Base-by-base conservation (phyloP, 177 flowering plant genomes). In the Tripterygium wilfordii region DNA sequence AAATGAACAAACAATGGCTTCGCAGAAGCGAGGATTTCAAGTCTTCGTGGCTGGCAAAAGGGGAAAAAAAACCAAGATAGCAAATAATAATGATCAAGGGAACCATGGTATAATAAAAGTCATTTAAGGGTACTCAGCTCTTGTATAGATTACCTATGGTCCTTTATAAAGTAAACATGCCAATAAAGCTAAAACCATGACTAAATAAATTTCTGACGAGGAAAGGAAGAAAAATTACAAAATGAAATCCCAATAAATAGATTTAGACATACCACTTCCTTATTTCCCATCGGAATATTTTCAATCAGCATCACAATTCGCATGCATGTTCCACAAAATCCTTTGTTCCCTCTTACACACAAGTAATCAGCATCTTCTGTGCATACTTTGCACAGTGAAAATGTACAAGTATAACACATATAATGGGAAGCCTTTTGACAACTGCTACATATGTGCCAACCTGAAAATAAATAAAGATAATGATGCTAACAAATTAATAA, bases 351-450 rank as follows among this genome's bases (percentile, higher is more conserved):
- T 70, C 96, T 64, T 40, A 84, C 79, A 66, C 82, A 72, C 12
- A 76, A 48, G 50, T 81, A 71, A 31, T 74, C 86, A 60, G 79
- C 74, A 61, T 73, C 81, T 48, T 76, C 79, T 21, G 62, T 68
- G 68, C 99, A 94, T 18, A 68, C 69, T 57, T 83, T 89, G 83
- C 99, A 92, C 71, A 78, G 62, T 25, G 99, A 88, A 74, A 57
- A 86, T 15, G 91, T 72, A 64, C 99, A 92, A 30, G 94, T 92
- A 51, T 78, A 88, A 62, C 98, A 92, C 94, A 84, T 69, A 58
- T 77, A 84, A 52, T 78, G 71, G 8, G 96, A 76, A 57, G 77
- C 69, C 75, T 79, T 92, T 67, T 75, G 76, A 66, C 98, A 92
- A 38, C 33, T 66, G 69, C 83, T 88, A 53, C 98, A 94, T 40